Evolutionary conservation across 2,329 filamentous ascomycete species (phyloP), one percentile per base, ranked within the genome.

Genomic region (Grosmannia serpens): DNA sequence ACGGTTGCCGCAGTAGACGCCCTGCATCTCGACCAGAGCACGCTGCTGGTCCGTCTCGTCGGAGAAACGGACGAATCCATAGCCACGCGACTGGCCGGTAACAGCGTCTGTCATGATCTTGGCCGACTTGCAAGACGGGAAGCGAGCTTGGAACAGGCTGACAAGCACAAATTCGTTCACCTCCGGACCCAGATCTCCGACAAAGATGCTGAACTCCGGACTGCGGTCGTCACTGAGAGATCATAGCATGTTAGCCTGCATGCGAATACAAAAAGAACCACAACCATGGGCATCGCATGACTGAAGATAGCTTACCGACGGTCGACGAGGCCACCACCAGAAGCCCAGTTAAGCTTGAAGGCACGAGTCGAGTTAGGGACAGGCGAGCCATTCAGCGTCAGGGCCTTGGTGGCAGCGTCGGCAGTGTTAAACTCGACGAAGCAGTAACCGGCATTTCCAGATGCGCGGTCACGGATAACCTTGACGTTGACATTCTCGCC

Each of bases 91-190:
- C 83, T 97, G 92, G 67, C 94, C 94, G 63, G 88, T 95, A 75
- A 97, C 94, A 62, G 94, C 92, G 69, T 99, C 94, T 61, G 92
- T 96, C 94, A 99, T 99, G 75, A 99, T 99, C 82, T 99, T 99
- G 69, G 94, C 94, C 44, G 91, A 96, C 80, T 97, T 97, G 88
- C 92, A 97, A 10, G 91, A 95, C 0, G 88, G 88, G 80, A 95
- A 99, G 62, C 92, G 90, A 69, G 86, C 87, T 77, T 97, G 92
- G 83, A 99, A 99, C 55, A 99, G 86, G 29, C 91, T 95, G 57
- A 97, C 92, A 61, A 99, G 80, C 59, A 97, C 92, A 69, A 95
- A 97, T 77, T 99, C 94, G 74, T 96, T 99, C 67, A 99, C 94
- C 75, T 99, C 94, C 9, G 95, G 94, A 62, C 94, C 94, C 63